These are phyloP conservation scores for Fusarium beomiforme DNA, from an alignment of 2,329 filamentous ascomycete species.

Conservation along the genomic window DNA sequence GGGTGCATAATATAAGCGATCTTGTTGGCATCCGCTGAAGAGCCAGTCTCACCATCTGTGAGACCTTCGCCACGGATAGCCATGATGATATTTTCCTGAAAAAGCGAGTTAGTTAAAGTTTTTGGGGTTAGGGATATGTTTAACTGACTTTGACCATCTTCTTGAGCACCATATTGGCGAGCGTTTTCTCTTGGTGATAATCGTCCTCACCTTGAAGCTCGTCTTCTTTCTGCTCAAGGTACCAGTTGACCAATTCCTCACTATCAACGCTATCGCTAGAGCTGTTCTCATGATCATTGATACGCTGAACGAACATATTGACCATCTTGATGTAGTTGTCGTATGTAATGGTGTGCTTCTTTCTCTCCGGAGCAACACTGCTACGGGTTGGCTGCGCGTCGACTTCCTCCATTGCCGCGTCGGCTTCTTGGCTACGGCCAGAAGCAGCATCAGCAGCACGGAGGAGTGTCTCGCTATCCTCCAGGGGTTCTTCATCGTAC, in stretches of 20 bases:
- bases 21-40: constrained; percentile 47
- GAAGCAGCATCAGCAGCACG: constrained; percentile 55
- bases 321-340: constrained; percentile 95
- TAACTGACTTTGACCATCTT: constrained; percentile 90
- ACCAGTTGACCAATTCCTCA: constrained; percentile 86
- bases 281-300: constrained; percentile 82
- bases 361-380: constrained; percentile 50
- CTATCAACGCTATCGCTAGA: constrained; percentile 86
- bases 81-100: constrained; percentile 88
- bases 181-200: constrained; percentile 75
- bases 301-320: constrained; percentile 82
- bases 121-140: not conserved
- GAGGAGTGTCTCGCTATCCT: constrained; percentile 58
- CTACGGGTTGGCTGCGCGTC: constrained; percentile 51
- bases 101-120: constrained; percentile 49
- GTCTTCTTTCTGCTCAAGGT: constrained; percentile 88
- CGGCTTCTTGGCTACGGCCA: constrained; percentile 58
- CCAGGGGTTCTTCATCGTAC: constrained; percentile 72
- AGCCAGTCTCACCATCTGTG: constrained; percentile 57
- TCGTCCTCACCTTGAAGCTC: constrained; percentile 85
- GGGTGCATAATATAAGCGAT: constrained; percentile 91
- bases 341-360: constrained; percentile 90
- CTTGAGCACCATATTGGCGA: constrained; percentile 88
- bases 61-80: constrained; percentile 75
- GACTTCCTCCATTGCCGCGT: constrained; percentile 54